Evolutionary conservation across 2,329 filamentous ascomycete genomes (phyloP), one percentile per base, ranked within the genome.

Genomic region (Fusarium gaditjirri): DNA sequence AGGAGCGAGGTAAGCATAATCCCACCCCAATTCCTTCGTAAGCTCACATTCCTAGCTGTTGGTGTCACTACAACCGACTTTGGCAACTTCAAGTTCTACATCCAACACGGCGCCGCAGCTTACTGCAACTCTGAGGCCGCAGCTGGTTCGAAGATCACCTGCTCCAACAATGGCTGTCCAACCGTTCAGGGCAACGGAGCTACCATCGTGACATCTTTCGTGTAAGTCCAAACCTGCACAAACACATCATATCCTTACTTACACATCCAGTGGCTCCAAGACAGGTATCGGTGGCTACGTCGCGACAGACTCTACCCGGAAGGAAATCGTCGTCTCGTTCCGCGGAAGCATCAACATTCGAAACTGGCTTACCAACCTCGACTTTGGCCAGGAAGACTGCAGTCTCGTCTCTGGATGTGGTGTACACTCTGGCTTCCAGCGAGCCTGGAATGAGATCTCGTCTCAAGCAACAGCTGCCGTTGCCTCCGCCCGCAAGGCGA

Each of bases 361-460:
- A 56, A 92, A 92, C 84, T 92, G 86, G 85, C 83, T 92, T 72
- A 84, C 88, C 57, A 86, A 92, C 68, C n/a, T 83, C 61, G 55
- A 80, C 61, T 83, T 83, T 47, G 52, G 35, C 56, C 78, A 73
- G 31, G 66, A 66, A 6, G 67, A 71, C 68, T 83, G 80, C 61
- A 66, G 70, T 77, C 82, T 73, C 57, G 77, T 41, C 21, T 61
- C 44, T 79, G 83, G 78, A 75, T 92, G 90, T 78, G 71, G 81
- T 31, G 81, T 88, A 5, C 88, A 91, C 80, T 71, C 78, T 5
- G 91, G 91, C 59, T 93, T 93, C 82, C 81, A 82, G 73, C 78
- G 78, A n/a, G 86, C 87, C 44, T 93, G 89, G 88, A 69, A 80
- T 16, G 89, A 91, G 68, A 84, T 91, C 25, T 75, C 83, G 19